Evolutionary conservation across 306 rosid species (phyloP).

Genomic region (Nissolia schottii): DNA sequence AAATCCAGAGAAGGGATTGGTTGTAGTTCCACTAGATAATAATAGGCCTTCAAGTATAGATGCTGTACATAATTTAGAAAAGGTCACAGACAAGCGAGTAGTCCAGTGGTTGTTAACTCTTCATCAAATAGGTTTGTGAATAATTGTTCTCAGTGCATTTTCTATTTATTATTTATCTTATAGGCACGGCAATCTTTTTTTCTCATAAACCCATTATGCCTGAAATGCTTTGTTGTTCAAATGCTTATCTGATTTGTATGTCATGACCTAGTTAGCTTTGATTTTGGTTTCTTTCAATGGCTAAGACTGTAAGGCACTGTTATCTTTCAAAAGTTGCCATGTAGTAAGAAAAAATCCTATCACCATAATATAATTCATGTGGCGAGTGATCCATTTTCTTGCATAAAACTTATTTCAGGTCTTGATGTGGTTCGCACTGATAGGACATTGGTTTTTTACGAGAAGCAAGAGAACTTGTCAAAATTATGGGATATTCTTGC

Average conservation of each 20-base stretch:
- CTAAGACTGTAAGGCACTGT: not conserved
- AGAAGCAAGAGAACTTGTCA: constrained; percentile 81
- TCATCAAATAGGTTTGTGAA: constrained; percentile 89
- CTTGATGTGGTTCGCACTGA: constrained; percentile 98
- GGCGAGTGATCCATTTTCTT: constrained; percentile 12
- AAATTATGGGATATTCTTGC: constrained; percentile 98
- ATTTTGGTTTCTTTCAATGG: not conserved
- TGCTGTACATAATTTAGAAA: constrained; percentile 33
- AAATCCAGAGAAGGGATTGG: constrained; percentile 41
- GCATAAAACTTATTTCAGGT: constrained; percentile 49
- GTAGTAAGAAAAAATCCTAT: not conserved
- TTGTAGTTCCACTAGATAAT: constrained; percentile 37
- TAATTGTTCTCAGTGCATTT: not conserved
- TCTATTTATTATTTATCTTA: not conserved
- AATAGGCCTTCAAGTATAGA: constrained; percentile 24
- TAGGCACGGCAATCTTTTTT: not conserved
- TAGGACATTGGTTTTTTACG: constrained; percentile 90
- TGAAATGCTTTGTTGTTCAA: constrained; percentile 6
- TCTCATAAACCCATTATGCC: constrained; percentile 10
- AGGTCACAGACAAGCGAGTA: constrained; percentile 60
- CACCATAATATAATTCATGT: not conserved
- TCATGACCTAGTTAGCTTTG: constrained; percentile 5
- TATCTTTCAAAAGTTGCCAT: constrained; percentile 9
- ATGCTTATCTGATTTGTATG: constrained; percentile 7
- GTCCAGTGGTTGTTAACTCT: constrained; percentile 95